These are phyloP conservation scores for Clavispora fructus DNA, from an alignment of 805 yeast species.

Conservation along the genomic window DNA sequence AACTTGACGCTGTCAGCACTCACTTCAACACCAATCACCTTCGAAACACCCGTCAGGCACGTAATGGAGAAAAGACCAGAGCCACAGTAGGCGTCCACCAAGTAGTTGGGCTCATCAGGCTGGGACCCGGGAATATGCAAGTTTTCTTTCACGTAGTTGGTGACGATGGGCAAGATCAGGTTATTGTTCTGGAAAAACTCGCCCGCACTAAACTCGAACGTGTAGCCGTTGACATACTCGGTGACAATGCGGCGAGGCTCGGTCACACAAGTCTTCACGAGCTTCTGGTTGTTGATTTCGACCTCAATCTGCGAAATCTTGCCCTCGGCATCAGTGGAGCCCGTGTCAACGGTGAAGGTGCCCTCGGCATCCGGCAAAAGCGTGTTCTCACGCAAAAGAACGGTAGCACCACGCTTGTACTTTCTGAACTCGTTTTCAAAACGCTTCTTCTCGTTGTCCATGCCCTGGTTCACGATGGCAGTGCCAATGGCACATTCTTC, in stretches of 20 bases:
- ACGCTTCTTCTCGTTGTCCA: constrained; percentile 59
- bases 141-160: constrained; percentile 73
- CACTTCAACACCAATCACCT: constrained; percentile 90
- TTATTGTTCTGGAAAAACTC: constrained; percentile 94
- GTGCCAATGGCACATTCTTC: constrained; percentile 95
- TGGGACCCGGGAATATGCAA: constrained; percentile 38
- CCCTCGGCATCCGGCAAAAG: constrained; percentile 28
- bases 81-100: constrained; percentile 96
- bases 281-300: constrained; percentile 20
- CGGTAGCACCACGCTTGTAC: constrained; percentile 77
- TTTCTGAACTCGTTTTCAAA: constrained; percentile 44
- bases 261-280: constrained; percentile 71
- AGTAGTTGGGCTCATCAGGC: constrained; percentile 42
- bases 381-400: constrained; percentile 77
- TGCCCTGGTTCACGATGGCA: constrained; percentile 64
- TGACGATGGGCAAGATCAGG: constrained; percentile 79
- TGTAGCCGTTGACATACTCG: constrained; percentile 68
- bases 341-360: constrained; percentile 25
- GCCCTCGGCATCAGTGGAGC: constrained; percentile 40
- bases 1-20: constrained; percentile 86
- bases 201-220: constrained; percentile 87
- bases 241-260: constrained; percentile 72
- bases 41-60: constrained; percentile 73
- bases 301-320: constrained; percentile 20
- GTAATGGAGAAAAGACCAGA: constrained; percentile 90